Conservation (phyloP, 805 yeast species). For the Candida sakaeoensis region DNA sequence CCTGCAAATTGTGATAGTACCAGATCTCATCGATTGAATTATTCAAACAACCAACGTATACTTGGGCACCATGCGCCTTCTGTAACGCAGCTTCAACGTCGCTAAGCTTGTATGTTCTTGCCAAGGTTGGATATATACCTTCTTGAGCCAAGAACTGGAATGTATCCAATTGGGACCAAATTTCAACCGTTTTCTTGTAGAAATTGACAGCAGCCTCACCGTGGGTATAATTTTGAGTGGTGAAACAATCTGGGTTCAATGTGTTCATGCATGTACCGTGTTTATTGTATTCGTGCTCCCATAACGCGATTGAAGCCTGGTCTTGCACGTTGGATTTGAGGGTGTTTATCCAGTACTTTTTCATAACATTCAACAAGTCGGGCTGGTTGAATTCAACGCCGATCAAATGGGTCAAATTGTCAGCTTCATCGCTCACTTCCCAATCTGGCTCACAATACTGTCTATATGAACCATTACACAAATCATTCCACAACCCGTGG, state of each 20-base stretch:
- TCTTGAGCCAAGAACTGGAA: constrained; percentile 29
- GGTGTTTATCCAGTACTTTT: constrained; percentile 24
- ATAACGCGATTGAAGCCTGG: constrained; percentile 23
- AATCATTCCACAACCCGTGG: constrained; percentile 44
- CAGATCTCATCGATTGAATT: constrained; percentile 60
- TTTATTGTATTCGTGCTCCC: constrained; percentile 44
- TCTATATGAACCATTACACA: constrained; percentile 37
- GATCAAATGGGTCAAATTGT: constrained; percentile 18
- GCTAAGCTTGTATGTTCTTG: constrained; percentile 27
- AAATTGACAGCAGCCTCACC: constrained; percentile 28
- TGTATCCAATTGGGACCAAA: constrained; percentile 30
- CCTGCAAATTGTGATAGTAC: constrained; percentile 78
- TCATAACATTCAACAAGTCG: constrained; percentile 26
- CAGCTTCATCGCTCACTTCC: constrained; percentile 24
- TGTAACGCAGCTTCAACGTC: constrained; percentile 32
- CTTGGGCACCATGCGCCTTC: constrained; percentile 28
- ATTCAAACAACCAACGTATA: constrained; percentile 34
- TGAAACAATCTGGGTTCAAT: constrained; percentile 33
- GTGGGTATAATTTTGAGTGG: constrained; percentile 14
- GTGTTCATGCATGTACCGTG: constrained; percentile 43
- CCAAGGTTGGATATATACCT: constrained; percentile 35
- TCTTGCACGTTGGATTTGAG: constrained; percentile 11
- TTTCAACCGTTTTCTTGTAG: constrained; percentile 25
- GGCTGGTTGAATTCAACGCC: constrained; percentile 23
- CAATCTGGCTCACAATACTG: constrained; percentile 33